A percentile compares a stretch with the other conserved stretches of the same genome.
These are phyloP conservation scores for Coniosporium tulheliwenetii DNA, from an alignment of 2,329 filamentous ascomycete species.

Conservation along the genomic window DNA sequence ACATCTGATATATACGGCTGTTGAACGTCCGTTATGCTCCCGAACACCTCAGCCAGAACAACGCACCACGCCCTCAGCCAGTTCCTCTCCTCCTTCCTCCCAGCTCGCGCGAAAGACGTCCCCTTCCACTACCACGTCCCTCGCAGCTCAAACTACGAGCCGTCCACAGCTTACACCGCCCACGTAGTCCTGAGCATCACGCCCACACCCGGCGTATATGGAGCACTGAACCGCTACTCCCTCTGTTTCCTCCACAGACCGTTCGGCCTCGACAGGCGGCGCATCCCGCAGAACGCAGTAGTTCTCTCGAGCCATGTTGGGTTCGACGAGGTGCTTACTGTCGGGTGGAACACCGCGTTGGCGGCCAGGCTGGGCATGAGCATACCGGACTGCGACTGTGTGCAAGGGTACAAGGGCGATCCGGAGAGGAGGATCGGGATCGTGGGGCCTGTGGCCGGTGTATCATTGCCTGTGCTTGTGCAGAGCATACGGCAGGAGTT, in stretches of 20 bases:
- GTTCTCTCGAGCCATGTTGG: constrained; percentile 19
- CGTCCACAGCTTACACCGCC: background rate
- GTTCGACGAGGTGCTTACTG: constrained; percentile 22
- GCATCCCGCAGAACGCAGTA: background rate
- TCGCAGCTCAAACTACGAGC: constrained; percentile 12
- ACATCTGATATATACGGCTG: no score
- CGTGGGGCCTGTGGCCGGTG: constrained; percentile 10
- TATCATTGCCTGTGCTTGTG: constrained; percentile 5
- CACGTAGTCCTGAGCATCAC: background rate
- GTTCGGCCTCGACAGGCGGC: background rate
- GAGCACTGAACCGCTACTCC: background rate
- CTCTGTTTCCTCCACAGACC: constrained; percentile 1
- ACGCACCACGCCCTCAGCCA: constrained; percentile 7
- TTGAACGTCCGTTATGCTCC: no score
- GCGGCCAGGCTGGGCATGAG: constrained; percentile 16
- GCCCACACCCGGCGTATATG: background rate
- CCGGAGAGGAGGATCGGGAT: constrained; percentile 20
- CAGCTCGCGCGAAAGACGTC: constrained; percentile 16
- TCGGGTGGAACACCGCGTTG: constrained; percentile 20
- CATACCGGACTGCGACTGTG: constrained; percentile 12
- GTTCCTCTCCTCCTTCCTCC: constrained; percentile 15
- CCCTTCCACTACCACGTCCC: constrained; percentile 17
- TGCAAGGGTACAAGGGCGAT: constrained; percentile 24
- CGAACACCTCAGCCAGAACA: background rate
- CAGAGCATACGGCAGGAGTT: constrained; percentile 12